Evolutionary conservation across 1,284 basidiomycete genomes (phyloP).

Genomic region (Pulchroboletus neoregius): DNA sequence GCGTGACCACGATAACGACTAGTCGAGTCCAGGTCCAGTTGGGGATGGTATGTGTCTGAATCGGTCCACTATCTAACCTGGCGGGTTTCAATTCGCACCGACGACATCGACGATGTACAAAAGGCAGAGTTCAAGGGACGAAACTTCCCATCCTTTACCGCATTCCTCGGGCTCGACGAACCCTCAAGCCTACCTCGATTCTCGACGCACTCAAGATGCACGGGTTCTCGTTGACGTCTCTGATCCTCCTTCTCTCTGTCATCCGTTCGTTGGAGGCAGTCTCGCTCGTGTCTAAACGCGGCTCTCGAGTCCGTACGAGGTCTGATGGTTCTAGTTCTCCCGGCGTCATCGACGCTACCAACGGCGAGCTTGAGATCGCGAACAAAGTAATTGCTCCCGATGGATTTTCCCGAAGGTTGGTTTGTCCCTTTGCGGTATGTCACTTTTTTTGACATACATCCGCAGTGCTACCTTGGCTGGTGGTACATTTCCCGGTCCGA

Average conservation of each 20-base stretch:
- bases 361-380: conserved; percentile 24
- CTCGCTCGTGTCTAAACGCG: conserved; percentile 15
- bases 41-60: background rate
- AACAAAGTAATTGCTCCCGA: conserved; percentile 36
- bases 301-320: conserved; percentile 2
- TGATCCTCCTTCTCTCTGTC: conserved; percentile 17
- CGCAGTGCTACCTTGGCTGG: conserved; percentile 27
- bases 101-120: conserved; percentile 12
- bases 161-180: conserved; percentile 5
- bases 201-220: conserved; percentile 23
- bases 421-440: background rate
- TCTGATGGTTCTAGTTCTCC: conserved; percentile 3
- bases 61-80: conserved; percentile 1
- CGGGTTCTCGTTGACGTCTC: conserved; percentile 8
- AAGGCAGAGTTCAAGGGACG: background rate
- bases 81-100: conserved; percentile 14
- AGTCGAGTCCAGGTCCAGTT: background rate
- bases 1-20: background rate
- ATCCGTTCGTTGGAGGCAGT: conserved; percentile 13
- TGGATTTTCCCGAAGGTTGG: conserved; percentile 32
- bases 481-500: conserved; percentile 30
- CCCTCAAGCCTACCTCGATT: conserved; percentile 17
- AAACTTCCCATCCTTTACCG: background rate
- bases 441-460: background rate
- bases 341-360: conserved; percentile 20